These are phyloP conservation scores for Cinchona pubescens DNA, from an alignment of 257 asterid species.

Conservation along the genomic window DNA sequence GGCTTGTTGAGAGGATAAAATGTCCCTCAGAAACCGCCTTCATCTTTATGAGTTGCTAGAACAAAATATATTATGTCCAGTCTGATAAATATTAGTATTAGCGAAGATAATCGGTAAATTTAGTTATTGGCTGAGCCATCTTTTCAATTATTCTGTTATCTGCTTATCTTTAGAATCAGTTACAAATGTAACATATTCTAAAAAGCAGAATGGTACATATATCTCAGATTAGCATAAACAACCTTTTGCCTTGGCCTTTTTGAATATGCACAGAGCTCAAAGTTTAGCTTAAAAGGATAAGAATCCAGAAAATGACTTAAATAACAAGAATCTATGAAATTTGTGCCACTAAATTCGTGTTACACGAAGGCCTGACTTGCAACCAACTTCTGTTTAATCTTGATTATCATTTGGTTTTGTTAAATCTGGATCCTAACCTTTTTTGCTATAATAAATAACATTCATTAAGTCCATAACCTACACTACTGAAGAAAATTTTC, in stretches of 20 bases:
- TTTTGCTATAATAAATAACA: too few species aligned
- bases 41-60: not conserved
- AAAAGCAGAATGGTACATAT: too few species aligned
- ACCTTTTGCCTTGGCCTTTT: not conserved
- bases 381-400: not conserved
- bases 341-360: not conserved
- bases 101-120: not conserved
- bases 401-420: not conserved
- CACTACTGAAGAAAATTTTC: too few species aligned
- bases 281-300: not conserved
- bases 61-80: not conserved
- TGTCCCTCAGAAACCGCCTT: conserved; percentile 6
- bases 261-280: not conserved
- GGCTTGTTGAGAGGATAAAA: conserved; percentile 16
- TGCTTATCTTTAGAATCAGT: not conserved
- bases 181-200: conserved; percentile 34
- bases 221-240: not conserved
- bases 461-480: too few species aligned
- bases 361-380: too few species aligned
- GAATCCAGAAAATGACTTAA: too few species aligned
- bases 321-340: not conserved
- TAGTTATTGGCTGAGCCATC: not conserved
- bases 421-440: not conserved
- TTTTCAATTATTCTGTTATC: too few species aligned
- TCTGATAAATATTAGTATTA: not conserved